These are phyloP conservation scores for Hypoxylon fuscum DNA, from an alignment of 495 filamentous ascomycete species.

Conservation along the genomic window DNA sequence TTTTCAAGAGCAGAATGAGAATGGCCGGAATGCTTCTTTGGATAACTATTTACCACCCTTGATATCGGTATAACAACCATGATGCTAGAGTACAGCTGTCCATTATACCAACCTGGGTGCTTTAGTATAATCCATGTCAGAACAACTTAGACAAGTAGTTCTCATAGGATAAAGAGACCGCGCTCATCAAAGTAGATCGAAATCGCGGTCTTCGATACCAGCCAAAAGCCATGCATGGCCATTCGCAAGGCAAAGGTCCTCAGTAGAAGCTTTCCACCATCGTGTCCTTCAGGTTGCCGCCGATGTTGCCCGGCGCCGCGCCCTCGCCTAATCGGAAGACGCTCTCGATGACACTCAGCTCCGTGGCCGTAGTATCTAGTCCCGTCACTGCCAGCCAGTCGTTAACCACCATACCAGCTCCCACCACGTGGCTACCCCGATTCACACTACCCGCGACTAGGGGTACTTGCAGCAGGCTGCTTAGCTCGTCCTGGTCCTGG, in stretches of 20 bases:
- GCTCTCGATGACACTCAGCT: slow-evolving; percentile 93
- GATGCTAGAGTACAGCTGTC: slow-evolving; percentile 24
- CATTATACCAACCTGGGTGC: slow-evolving; percentile 18
- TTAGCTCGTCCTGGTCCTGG: slow-evolving; percentile 97
- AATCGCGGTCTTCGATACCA: slow-evolving; percentile 5
- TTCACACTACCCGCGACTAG: slow-evolving; percentile 95
- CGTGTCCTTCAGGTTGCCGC: slow-evolving; percentile 88
- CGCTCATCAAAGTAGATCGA: not conserved
- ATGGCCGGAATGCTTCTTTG: slow-evolving; percentile 29
- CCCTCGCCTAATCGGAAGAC: slow-evolving; percentile 95
- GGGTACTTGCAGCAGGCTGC: slow-evolving; percentile 90
- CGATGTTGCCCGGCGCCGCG: slow-evolving; percentile 74
- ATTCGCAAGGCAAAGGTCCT: slow-evolving; percentile 32
- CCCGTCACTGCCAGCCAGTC: slow-evolving; percentile 99
- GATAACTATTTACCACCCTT: slow-evolving; percentile 27
- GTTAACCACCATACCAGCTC: slow-evolving; percentile 98
- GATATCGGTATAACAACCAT: slow-evolving; percentile 14
- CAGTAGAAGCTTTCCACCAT: slow-evolving; percentile 99
- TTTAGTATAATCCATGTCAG: slow-evolving; percentile 9
- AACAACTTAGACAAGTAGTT: not conserved
- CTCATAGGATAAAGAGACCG: not conserved
- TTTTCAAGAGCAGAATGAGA: not conserved
- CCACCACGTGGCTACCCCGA: slow-evolving; percentile 90
- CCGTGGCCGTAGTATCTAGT: slow-evolving; percentile 94
- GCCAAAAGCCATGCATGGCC: slow-evolving; percentile 4